Evolutionary conservation across 2,329 filamentous ascomycete genomes (phyloP).

Genomic region (Fusarium sp.): DNA sequence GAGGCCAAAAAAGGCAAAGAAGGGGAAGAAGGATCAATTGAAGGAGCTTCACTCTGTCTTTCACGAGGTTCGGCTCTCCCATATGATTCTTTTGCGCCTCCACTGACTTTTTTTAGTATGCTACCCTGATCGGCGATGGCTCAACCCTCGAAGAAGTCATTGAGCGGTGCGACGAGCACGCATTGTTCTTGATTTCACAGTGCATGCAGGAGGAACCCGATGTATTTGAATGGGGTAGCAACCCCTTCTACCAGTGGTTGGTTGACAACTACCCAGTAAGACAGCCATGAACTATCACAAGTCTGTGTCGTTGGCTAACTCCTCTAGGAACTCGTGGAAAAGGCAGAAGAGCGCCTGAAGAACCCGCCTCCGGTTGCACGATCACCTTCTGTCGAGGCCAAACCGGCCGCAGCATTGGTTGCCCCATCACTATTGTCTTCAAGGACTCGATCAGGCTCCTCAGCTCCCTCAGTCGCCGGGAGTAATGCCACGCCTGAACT

Average conservation of each 20-base stretch:
- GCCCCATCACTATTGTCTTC: conserved; percentile 29
- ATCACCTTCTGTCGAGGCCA: conserved; percentile 33
- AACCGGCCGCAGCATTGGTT: conserved; percentile 4
- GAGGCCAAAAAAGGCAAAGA: conserved; percentile 46
- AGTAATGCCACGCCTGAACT: conserved; percentile 29
- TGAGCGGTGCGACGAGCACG: conserved; percentile 60
- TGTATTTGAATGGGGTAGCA: conserved; percentile 57
- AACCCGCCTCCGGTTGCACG: conserved; percentile 35
- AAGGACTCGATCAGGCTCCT: conserved; percentile 38
- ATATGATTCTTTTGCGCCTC: neutral
- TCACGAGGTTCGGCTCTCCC: conserved; percentile 42
- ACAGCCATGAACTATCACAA: neutral
- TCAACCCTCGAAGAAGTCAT: conserved; percentile 62
- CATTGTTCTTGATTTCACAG: conserved; percentile 64
- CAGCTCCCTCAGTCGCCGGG: conserved; percentile 13
- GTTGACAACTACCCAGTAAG: conserved; percentile 55
- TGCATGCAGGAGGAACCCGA: conserved; percentile 55
- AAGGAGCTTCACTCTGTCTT: conserved; percentile 49
- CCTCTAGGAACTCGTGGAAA: conserved; percentile 43
- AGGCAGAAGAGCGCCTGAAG: conserved; percentile 34
- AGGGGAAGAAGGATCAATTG: conserved; percentile 44
- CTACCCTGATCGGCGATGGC: conserved; percentile 64
- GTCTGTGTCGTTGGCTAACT: neutral
- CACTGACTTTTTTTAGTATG: conserved; percentile 55
- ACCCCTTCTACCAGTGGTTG: conserved; percentile 64